Evolutionary conservation across 768 basidiomycete species (phyloP), one percentile per base, ranked within the genome.

Genomic region (Sarcomyxa edulis): DNA sequence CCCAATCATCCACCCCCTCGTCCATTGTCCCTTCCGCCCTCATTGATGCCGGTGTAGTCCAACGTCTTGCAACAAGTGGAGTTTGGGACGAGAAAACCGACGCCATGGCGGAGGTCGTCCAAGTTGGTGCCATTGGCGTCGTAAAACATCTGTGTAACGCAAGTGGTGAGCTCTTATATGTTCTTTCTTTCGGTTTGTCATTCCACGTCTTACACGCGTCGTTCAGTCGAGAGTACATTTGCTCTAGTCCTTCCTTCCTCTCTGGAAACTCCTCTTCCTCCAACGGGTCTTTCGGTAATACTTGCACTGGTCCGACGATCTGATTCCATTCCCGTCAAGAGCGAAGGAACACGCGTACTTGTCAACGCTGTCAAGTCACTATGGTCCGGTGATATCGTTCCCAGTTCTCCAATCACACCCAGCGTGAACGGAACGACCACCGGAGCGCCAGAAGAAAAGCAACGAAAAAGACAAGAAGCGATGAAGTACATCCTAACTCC

Each of bases 311-410:
- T 85, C 20, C 70, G 72, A 35, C 81, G 91, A 28, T 84, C 91
- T 5, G 85, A 94, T 49, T 84, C 84, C 14, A 63, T 87, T 2
- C 78, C 89, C 1, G 68, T 94, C 24, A 85, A 84, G 60, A 92
- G 86, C 53, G 95, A 99, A 64, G 87, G 87, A 21, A 84, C 91
- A 12, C 81, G 95, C 14, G 78, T 94, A 3, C 64, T 96, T 28
- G 90, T 92, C 50, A 92, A 95, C 56, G 72, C 84, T 15, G 71
- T 92, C 48, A 84, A 84, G 56, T 79, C 86, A 6, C 63, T 93
- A 14, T 89, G 83, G 78, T 69, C 78, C 19, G 68, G 54, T 49
- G 75, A 77, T 39, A 51, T 63, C 15, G 48, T 60, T 12, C 46
- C 49, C 12, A 46, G 35, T 24, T 33, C 54, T 19, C 29, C 48